A percentile compares a stretch with the other conserved stretches of the same genome.
phyloP scores from a whole-genome alignment of 2,329 filamentous ascomycete species.

The Alternaria triticina region DNA sequence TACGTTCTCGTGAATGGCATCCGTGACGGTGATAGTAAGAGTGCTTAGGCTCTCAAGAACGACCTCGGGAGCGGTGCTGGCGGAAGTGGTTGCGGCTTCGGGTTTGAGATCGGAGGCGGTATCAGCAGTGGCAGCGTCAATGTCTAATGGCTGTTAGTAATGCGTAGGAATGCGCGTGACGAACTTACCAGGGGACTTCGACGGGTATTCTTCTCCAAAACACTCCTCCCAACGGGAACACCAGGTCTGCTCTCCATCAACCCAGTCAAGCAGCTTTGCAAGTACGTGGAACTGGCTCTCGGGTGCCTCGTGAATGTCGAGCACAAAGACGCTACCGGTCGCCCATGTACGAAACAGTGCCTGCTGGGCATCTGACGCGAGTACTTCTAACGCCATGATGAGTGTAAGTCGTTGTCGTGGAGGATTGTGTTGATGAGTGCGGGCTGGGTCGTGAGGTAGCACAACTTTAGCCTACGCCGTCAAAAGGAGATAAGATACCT shows the following conservation, averaged over 20 bases:
- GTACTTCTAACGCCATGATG: neutral
- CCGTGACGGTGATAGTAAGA: too few species aligned
- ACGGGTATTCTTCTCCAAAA: conserved; percentile 1
- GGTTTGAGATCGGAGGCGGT: neutral
- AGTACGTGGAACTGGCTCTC: conserved; percentile 4
- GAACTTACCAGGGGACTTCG: neutral
- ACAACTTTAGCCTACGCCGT: too few species aligned
- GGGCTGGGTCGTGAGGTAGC: too few species aligned
- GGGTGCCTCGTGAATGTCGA: neutral
- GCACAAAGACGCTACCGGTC: neutral
- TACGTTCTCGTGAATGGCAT: too few species aligned
- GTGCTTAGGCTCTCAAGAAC: too few species aligned
- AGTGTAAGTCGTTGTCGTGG: neutral
- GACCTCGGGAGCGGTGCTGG: too few species aligned
- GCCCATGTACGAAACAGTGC: neutral
- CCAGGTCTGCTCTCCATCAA: conserved; percentile 5
- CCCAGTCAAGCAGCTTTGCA: neutral
- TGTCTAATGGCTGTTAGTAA: too few species aligned
- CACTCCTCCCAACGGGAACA: neutral
- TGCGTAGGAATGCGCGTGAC: neutral
- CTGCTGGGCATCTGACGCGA: neutral
- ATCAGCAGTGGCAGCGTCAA: neutral
- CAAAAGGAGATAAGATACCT: too few species aligned
- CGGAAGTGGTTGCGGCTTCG: neutral
- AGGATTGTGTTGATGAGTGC: neutral